Conservation (phyloP, 129 eudicot species). For the Ambrosia artemisiifolia region DNA sequence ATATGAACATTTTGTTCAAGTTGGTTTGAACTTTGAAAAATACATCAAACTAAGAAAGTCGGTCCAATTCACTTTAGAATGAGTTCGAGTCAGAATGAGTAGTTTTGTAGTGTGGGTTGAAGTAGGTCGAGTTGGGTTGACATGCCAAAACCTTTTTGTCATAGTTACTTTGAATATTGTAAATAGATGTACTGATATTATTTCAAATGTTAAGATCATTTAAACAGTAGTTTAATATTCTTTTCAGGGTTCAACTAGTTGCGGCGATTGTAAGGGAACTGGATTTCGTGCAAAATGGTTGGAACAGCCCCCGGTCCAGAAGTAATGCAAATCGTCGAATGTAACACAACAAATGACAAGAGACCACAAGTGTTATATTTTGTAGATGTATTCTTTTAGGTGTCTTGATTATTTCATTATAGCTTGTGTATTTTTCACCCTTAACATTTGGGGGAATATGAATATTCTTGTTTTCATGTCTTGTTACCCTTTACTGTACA, state of each 20-base stretch:
- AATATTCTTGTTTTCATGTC: not conserved
- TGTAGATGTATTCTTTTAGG: constrained; percentile 17
- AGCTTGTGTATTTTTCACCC: not conserved
- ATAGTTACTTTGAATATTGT: too few relatives aligned
- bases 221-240: not conserved
- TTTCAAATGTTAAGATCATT: not conserved
- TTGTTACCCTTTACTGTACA: not conserved
- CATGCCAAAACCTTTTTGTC: too few relatives aligned
- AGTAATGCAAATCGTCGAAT: constrained; percentile 23
- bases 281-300: constrained; percentile 98
- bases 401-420: not conserved
- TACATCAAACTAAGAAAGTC: too few relatives aligned
- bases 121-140: not conserved
- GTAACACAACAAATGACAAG: not conserved
- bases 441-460: not conserved
- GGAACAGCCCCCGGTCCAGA: constrained; percentile 60
- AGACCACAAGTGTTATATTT: not conserved
- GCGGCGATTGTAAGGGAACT: constrained; percentile 88
- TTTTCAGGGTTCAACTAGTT: constrained; percentile 59
- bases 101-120: not conserved
- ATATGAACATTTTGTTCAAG: not conserved
- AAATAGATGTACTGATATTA: not conserved
- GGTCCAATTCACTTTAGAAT: not conserved
- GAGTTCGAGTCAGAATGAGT: not conserved
- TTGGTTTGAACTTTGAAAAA: not conserved